Percentiles rank a stretch among this genome's conserved stretches.
Conservation (phyloP, 805 yeast species). For the Sugiyamaella floridensis region DNA sequence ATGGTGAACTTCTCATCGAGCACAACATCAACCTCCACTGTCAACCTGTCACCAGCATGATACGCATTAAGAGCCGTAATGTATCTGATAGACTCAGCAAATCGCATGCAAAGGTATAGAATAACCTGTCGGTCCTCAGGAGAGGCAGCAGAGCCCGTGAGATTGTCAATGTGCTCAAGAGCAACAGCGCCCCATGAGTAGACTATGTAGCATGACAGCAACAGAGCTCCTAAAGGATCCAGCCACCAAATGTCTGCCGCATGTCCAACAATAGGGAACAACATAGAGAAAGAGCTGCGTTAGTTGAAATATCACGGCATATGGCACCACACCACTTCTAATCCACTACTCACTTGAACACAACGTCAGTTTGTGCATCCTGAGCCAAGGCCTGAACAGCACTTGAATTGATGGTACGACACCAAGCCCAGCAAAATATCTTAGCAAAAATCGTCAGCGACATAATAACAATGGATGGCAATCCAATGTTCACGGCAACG, state of each 20-base stretch:
- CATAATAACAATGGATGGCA: slow-evolving; percentile 55
- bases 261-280: slow-evolving; percentile 61
- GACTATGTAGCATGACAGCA: slow-evolving; percentile 55
- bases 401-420: slow-evolving; percentile 51
- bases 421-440: slow-evolving; percentile 56
- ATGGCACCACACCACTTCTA: neutral
- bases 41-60: slow-evolving; percentile 70
- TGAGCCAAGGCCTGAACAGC: slow-evolving; percentile 75
- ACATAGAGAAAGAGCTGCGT: slow-evolving; percentile 53
- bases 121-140: slow-evolving; percentile 58
- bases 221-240: slow-evolving; percentile 67
- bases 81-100: slow-evolving; percentile 57
- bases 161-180: slow-evolving; percentile 63
- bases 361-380: slow-evolving; percentile 72
- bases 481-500: slow-evolving; percentile 36
- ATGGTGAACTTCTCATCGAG: slow-evolving; percentile 44
- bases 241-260: slow-evolving; percentile 56
- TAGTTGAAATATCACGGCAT: neutral
- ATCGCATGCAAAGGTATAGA: slow-evolving; percentile 59
- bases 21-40: slow-evolving; percentile 70
- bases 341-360: slow-evolving; percentile 35
- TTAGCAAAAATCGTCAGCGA: slow-evolving; percentile 52
- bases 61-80: slow-evolving; percentile 64
- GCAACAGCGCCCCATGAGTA: slow-evolving; percentile 58
- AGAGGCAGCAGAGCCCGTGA: slow-evolving; percentile 67